phyloP scores from a whole-genome alignment of 2,329 filamentous ascomycete species.

The Aotearoamyces nothofagi region DNA sequence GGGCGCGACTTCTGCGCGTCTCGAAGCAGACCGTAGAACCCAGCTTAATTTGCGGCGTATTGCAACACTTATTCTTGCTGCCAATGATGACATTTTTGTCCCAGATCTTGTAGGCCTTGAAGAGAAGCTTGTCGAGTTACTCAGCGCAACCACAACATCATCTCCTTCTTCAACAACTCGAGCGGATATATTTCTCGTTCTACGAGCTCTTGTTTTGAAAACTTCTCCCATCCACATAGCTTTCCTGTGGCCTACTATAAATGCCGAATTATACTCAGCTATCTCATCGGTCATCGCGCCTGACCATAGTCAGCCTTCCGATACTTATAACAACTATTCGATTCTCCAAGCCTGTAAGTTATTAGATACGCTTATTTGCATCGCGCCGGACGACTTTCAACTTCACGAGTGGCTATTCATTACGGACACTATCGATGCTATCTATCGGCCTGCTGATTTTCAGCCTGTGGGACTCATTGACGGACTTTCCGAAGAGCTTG shows the following conservation, averaged over 20 bases:
- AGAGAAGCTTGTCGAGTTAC: constrained; percentile 75
- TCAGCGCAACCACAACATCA: constrained; percentile 69
- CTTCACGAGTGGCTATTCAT: constrained; percentile 97
- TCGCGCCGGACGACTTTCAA: constrained; percentile 90
- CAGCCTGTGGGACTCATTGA: constrained; percentile 67
- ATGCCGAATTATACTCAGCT: constrained; percentile 68
- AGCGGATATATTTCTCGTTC: constrained; percentile 78
- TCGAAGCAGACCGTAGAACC: constrained; percentile 89
- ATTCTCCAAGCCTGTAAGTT: constrained; percentile 89
- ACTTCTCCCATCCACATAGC: constrained; percentile 68
- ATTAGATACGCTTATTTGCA: constrained; percentile 71
- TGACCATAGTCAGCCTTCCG: constrained; percentile 44
- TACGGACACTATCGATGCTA: constrained; percentile 89
- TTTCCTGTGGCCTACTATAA: constrained; percentile 80
- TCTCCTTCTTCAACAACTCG: constrained; percentile 84
- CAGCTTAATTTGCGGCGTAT: constrained; percentile 80
- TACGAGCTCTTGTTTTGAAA: constrained; percentile 68
- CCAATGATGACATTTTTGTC: constrained; percentile 65
- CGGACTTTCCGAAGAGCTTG: constrained; percentile 63
- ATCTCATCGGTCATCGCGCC: constrained; percentile 59
- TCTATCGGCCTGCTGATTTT: constrained; percentile 62
- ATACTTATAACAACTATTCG: constrained; percentile 62
- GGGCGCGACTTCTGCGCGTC: constrained; percentile 77
- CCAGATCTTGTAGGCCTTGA: constrained; percentile 57
- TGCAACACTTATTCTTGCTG: constrained; percentile 63